Evolutionary conservation across 1,284 basidiomycete species (phyloP).

Genomic region (Meripilus lineatus): DNA sequence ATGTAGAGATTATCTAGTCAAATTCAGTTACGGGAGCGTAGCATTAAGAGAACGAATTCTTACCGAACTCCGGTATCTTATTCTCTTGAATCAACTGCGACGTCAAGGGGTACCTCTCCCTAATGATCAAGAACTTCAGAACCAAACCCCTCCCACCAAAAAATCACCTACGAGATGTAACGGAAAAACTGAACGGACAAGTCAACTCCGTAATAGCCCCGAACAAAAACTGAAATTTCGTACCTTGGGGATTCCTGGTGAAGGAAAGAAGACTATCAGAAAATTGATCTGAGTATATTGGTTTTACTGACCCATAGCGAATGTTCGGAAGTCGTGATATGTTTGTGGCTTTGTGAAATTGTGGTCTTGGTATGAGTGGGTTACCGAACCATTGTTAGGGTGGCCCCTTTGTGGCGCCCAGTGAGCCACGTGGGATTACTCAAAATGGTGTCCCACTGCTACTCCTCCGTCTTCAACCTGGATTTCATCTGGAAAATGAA

Average conservation of each 20-base stretch:
- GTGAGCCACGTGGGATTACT: too few species aligned
- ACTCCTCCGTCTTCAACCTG: too few species aligned
- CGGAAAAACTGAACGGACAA: slow-evolving; percentile 64
- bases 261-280: slow-evolving; percentile 1
- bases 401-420: too few species aligned
- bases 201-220: too few species aligned
- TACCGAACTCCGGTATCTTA: slow-evolving; percentile 93
- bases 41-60: slow-evolving; percentile 14
- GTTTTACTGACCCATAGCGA: slow-evolving; percentile 16
- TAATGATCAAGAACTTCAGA: slow-evolving; percentile 26
- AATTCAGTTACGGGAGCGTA: slow-evolving; percentile 5
- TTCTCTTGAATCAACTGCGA: slow-evolving; percentile 97
- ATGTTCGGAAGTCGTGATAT: not conserved
- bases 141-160: not conserved
- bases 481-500: too few species aligned
- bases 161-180: slow-evolving; percentile 67
- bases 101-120: slow-evolving; percentile 96
- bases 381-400: too few species aligned
- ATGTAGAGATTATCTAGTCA: slow-evolving; percentile 80
- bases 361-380: too few species aligned
- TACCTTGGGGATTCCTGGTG: slow-evolving; percentile 25
- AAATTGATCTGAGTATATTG: not conserved
- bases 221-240: too few species aligned
- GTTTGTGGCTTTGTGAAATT: not conserved
- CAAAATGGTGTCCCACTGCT: too few species aligned